Percentiles rank a stretch among this genome's conserved stretches.
Evolutionary conservation across 139 green algal genomes (phyloP).

Genomic region (Gonium pectorale): DNA sequence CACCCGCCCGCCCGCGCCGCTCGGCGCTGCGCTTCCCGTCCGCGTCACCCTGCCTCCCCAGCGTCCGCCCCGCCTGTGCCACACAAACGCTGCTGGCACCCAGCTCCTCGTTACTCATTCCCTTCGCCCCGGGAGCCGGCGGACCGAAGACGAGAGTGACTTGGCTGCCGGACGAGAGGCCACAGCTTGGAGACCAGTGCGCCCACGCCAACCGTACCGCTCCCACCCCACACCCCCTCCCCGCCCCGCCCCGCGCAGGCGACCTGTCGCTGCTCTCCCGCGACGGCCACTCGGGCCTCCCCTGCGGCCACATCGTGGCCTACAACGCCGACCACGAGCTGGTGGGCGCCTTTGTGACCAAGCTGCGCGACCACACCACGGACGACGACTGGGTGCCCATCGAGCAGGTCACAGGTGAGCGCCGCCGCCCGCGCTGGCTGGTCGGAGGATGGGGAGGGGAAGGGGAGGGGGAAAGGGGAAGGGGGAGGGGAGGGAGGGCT

Average conservation of each 20-base stretch:
- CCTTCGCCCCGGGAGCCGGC: too few relatives aligned
- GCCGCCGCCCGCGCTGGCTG: neutral
- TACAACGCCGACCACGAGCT: slow-evolving; percentile 33
- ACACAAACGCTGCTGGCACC: too few relatives aligned
- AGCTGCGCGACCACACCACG: neutral
- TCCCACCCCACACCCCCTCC: neutral
- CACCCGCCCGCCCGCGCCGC: too few relatives aligned
- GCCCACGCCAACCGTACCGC: too few relatives aligned
- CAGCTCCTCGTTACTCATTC: too few relatives aligned
- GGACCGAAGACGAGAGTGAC: too few relatives aligned
- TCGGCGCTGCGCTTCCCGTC: too few relatives aligned
- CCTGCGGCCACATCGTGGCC: slow-evolving; percentile 65
- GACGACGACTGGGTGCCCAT: slow-evolving; percentile 40
- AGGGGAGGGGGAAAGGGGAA: neutral
- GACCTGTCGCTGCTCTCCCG: slow-evolving; percentile 66
- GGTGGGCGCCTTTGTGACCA: neutral
- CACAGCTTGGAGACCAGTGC: too few relatives aligned
- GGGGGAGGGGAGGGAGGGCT: neutral
- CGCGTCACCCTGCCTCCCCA: too few relatives aligned
- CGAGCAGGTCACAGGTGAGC: neutral
- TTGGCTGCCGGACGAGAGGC: too few relatives aligned
- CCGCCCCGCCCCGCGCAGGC: neutral
- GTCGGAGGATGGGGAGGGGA: neutral
- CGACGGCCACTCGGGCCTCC: slow-evolving; percentile 65
- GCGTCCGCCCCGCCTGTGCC: too few relatives aligned